phyloP scores from a whole-genome alignment of 495 filamentous ascomycete species.

The Filosporella fistucella region DNA sequence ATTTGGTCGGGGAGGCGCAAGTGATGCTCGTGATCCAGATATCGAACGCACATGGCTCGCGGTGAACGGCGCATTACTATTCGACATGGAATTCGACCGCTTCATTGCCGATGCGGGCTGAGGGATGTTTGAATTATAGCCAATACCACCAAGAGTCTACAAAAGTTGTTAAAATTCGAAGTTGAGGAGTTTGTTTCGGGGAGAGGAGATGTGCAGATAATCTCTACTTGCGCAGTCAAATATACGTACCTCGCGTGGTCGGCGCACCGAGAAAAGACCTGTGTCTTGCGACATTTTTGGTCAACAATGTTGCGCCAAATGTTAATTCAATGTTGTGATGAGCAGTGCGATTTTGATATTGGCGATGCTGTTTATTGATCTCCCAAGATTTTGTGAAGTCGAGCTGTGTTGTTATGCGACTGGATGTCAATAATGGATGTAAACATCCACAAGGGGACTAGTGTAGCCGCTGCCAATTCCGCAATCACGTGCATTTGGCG shows the following conservation, averaged over 20 bases:
- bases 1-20: slow-evolving; percentile 70
- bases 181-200: no score
- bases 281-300: slow-evolving; percentile 63
- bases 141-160: slow-evolving; percentile 67
- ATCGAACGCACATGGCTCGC: slow-evolving; percentile 69
- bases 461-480: no score
- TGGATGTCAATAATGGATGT: no score
- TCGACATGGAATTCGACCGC: slow-evolving; percentile 79
- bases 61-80: slow-evolving; percentile 59
- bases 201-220: background rate
- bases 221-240: background rate
- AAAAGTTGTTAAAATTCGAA: background rate
- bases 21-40: slow-evolving; percentile 80
- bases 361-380: no score
- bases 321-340: background rate
- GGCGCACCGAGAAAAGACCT: slow-evolving; percentile 63
- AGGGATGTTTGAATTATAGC: slow-evolving; percentile 65
- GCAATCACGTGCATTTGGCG: no score
- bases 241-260: slow-evolving; percentile 58
- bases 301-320: background rate
- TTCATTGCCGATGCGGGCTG: slow-evolving; percentile 91
- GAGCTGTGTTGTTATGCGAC: no score
- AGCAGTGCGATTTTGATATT: background rate
- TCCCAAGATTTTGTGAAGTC: no score
- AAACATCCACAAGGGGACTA: no score